These are phyloP conservation scores for Solanum tarijense DNA, from an alignment of 257 asterid species.

Conservation along the genomic window DNA sequence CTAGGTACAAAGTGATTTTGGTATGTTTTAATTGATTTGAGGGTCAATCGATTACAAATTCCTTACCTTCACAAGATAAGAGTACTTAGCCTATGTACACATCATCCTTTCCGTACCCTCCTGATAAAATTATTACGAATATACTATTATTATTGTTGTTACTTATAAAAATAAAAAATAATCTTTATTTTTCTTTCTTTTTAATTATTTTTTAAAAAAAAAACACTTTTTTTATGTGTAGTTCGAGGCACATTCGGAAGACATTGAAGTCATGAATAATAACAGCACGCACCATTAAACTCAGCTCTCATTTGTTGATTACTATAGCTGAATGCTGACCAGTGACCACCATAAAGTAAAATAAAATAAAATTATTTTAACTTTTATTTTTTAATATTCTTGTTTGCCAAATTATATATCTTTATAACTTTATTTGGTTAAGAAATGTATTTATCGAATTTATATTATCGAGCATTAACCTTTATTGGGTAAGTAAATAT, in stretches of 20 bases:
- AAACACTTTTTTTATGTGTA: neutral
- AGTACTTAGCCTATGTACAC: fast-evolving
- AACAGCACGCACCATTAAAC: neutral
- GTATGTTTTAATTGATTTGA: neutral
- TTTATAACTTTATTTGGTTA: too few relatives aligned
- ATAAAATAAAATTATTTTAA: neutral
- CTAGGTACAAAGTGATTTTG: neutral
- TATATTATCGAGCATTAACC: too few relatives aligned
- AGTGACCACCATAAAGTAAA: neutral
- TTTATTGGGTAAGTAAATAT: too few relatives aligned
- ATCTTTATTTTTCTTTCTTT: neutral
- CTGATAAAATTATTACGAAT: neutral
- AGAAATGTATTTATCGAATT: too few relatives aligned
- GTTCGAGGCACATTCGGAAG: conserved; percentile 10
- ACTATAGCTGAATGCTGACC: neutral
- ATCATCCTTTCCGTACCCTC: fast-evolving
- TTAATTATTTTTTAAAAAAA: too few relatives aligned
- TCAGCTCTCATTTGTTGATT: neutral
- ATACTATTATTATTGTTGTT: neutral
- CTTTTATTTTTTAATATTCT: neutral
- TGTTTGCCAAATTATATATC: neutral
- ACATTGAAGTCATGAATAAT: neutral
- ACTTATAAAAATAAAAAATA: neutral
- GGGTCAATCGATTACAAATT: neutral
- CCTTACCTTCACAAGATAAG: neutral